These are phyloP conservation scores for Pyrus communis DNA, from an alignment of 306 rosid species.

Conservation along the genomic window DNA sequence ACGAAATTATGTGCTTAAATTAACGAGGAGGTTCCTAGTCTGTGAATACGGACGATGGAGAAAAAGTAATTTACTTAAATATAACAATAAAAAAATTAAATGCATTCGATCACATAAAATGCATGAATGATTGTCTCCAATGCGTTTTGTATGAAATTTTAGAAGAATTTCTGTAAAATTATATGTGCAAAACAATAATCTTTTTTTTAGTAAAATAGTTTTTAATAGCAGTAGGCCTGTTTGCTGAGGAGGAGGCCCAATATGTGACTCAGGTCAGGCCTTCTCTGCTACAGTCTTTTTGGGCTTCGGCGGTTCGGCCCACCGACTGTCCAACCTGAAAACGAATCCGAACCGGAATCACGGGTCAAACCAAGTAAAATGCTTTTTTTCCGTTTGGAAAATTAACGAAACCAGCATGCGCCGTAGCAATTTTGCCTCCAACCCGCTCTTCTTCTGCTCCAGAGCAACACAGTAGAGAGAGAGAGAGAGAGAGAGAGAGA, in stretches of 20 bases:
- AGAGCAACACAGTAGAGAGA: not conserved
- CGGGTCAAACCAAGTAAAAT: not conserved
- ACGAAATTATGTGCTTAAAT: no score
- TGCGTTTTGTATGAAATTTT: not conserved
- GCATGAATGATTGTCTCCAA: no score
- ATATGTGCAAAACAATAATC: no score
- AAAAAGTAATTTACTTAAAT: no score
- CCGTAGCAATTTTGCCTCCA: not conserved
- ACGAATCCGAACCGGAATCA: not conserved
- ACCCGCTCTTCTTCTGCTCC: not conserved
- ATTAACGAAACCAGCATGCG: not conserved
- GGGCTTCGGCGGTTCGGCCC: not conserved
- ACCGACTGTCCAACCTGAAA: not conserved
- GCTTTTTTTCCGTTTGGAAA: not conserved
- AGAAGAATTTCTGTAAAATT: not conserved
- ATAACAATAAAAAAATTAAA: no score
- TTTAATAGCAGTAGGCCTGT: not conserved
- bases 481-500: not conserved
- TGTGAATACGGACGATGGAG: no score
- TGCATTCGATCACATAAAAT: no score
- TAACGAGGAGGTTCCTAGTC: no score
- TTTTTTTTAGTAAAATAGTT: no score
- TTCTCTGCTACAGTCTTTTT: not conserved
- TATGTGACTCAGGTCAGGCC: not conserved
- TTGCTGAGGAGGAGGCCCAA: not conserved